These are phyloP conservation scores for Carallia pectinifolia DNA, from an alignment of 345 rosid genomes.

Conservation along the genomic window DNA sequence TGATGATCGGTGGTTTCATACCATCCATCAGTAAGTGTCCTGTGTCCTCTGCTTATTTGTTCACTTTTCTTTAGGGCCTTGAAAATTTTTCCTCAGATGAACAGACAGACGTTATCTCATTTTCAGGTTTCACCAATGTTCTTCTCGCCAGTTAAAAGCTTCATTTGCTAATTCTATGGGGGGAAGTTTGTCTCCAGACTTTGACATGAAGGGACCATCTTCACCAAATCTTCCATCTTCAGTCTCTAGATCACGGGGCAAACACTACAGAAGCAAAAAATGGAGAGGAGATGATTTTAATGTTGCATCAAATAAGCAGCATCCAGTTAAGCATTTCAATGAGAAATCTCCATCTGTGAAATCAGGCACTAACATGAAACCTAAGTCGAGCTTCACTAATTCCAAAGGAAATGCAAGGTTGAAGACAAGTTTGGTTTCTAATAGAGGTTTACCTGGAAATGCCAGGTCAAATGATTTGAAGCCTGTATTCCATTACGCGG, in stretches of 20 bases:
- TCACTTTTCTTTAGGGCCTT: neutral
- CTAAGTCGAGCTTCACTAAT: constrained; percentile 27
- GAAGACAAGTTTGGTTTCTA: constrained; percentile 28
- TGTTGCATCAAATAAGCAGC: constrained; percentile 21
- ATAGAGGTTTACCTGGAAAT: constrained; percentile 17
- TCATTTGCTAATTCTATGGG: constrained; percentile 34
- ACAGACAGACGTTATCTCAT: constrained; percentile 4
- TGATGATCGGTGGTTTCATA: constrained; percentile 50
- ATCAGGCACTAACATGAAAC: constrained; percentile 29
- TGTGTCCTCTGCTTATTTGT: neutral
- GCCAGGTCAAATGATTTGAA: constrained; percentile 16
- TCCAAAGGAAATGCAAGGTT: constrained; percentile 31
- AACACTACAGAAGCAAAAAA: constrained; percentile 38
- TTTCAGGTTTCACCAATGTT: constrained; percentile 57
- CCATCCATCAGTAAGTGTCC: constrained; percentile 49
- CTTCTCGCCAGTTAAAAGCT: constrained; percentile 49
- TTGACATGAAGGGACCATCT: constrained; percentile 22
- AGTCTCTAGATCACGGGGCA: constrained; percentile 63
- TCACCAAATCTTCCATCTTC: constrained; percentile 50
- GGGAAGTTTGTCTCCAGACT: constrained; percentile 20
- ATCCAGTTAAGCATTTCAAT: constrained; percentile 30
- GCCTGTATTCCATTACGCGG: constrained; percentile 1
- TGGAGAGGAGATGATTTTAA: constrained; percentile 23
- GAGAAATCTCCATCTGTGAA: constrained; percentile 21
- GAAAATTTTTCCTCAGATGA: neutral